Percentiles rank a stretch among this genome's conserved stretches.
Evolutionary conservation across 208 protist species (phyloP).

Genomic region (Leishmania martiniquensis): DNA sequence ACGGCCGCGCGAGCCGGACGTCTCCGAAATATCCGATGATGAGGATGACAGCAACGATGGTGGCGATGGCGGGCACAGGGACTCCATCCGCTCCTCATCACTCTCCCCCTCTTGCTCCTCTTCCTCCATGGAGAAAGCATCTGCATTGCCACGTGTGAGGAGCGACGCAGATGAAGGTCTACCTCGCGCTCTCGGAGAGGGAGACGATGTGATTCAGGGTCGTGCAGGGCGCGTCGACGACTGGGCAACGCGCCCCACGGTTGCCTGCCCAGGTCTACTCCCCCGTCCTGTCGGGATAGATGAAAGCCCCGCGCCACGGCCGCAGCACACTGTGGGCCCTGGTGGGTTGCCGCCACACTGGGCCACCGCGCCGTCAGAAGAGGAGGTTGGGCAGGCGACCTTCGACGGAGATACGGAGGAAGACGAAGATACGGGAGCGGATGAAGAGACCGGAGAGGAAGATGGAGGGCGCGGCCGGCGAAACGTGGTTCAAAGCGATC

Average conservation of each 20-base stretch:
- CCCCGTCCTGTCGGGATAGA: not conserved
- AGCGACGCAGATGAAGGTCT: not conserved
- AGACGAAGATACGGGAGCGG: not conserved
- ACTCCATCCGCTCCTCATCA: not conserved
- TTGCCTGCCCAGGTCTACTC: not conserved
- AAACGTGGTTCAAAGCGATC: constrained; percentile 7
- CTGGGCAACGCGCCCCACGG: constrained; percentile 1
- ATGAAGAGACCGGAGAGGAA: constrained; percentile 2
- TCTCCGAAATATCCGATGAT: not conserved
- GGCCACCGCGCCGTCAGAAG: not conserved
- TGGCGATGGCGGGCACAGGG: not conserved
- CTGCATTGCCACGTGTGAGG: not conserved
- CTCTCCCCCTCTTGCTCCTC: not conserved
- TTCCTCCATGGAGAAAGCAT: constrained; percentile 1
- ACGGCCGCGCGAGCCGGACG: not conserved
- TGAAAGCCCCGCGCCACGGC: not conserved
- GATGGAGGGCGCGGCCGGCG: not conserved
- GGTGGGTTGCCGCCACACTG: not conserved
- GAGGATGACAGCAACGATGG: not conserved
- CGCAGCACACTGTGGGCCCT: not conserved
- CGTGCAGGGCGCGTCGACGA: not conserved
- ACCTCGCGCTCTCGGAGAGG: not conserved
- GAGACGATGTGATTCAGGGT: not conserved
- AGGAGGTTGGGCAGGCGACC: not conserved
- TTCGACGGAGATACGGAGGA: not conserved